Base-by-base conservation (phyloP, 106 monocot species). In the Alisma plantagoaquatica region DNA sequence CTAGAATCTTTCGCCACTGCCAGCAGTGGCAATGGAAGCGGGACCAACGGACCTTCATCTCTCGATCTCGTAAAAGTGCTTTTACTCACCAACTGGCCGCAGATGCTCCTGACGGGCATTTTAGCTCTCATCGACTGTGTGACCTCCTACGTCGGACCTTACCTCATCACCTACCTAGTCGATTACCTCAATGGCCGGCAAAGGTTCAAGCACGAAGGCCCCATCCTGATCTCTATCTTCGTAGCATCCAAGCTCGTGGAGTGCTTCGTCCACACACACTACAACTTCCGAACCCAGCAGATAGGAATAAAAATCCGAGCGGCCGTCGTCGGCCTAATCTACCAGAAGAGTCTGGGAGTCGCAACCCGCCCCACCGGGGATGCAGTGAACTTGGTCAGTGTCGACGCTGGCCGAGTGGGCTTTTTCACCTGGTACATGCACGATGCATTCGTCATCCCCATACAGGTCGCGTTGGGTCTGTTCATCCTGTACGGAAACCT, bases 321-420 rank as follows among this genome's bases (percentile, higher is more conserved):
- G 4, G 27, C 70, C 11, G 74, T 96, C n/a, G 78, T 89, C 10
- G 56, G 76, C 2, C 63, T 76, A 18, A 78, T 96, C 21, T 96
- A 96, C 52, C 66, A 72, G 29, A 96, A 96, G 76, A 78, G 78
- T 7, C 75, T 96, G 3, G 56, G 64, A 10, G 54, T 96, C 2
- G 88, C 89, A 1, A 74, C 70, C 76, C 75, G 68, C 16, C 78
- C 81, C 0, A 82, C 65, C 16, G 84, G 89, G 31, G 96, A 96
- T 63, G 76, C 89, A 28, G 79, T 96, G 42, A 96, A 96, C 46
- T 54, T 89, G n/a, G 79, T 96, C 72, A 84, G 75, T 28, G 89
- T 96, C 0, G 96, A 96, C 31, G 88, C 77, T 1, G 77, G 77
- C 27, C 67, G 84, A 50, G 50, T 96, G 32, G 75, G 70, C 5